Base-by-base conservation (phyloP, 2,329 filamentous ascomycete species). In the Ascochyta clinopodiicola region DNA sequence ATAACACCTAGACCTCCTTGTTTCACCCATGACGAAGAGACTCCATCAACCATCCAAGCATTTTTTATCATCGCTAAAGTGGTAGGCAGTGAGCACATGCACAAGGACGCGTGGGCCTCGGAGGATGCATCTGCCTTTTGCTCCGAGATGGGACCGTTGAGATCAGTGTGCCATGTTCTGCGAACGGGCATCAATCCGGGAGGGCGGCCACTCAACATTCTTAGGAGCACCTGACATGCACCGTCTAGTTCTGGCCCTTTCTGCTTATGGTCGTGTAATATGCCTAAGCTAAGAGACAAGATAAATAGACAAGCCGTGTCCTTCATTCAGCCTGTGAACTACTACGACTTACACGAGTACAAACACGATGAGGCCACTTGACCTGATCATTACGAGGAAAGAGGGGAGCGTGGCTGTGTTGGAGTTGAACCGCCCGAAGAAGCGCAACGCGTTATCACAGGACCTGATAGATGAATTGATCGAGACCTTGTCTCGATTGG, bases 361-460 rank as follows among this genome's bases (percentile, higher is more conserved):
- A 15, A 32, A 60, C 9, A 35, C 17, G 17, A 54, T 51, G 22
- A 44, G 54, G 40, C 31, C 38, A 36, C 46, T 62, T 25, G 56
- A 38, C 4, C 36, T 64, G 27, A 47, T 62, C 13, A 43, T 61
- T 22, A 60, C 63, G 19, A 61, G 56, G 47, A 64, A 56, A 25
- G 54, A 62, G 17, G 65, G 70, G 21, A 77, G 75, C 44, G 76
- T 85, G 24, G 75, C 81, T 29, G 66, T 84, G 25, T 64, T 86
- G 51, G 78, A 79, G 13, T 70, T 86, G 56, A 82, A 84, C 70
- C 78, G 84, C 2, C 84, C 82, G 2, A 75, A 78, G 40, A 86
- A 86, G 68, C 78, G 83, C 51, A 87, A 87, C 76, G 84, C 85
- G 9, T 79, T 87, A 53, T 86, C 83, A 2, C 75, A 78, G 50